phyloP scores from a whole-genome alignment of 306 rosid genomes.

The Trifolium repens region DNA sequence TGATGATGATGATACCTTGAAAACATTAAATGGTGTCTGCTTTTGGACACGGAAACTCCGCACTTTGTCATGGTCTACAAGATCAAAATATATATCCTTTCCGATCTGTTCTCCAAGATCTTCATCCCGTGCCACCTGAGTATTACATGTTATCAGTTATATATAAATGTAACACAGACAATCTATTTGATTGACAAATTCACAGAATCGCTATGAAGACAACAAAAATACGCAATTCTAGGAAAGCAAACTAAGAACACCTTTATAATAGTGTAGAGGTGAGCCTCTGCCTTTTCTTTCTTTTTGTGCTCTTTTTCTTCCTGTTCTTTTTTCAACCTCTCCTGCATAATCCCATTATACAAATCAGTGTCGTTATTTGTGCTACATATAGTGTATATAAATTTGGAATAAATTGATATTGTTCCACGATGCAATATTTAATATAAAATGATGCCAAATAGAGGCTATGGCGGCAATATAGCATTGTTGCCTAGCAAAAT shows the following conservation, averaged over 20 bases:
- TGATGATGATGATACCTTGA: constrained; percentile 64
- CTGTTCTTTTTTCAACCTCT: constrained; percentile 88
- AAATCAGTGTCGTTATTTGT: neutral
- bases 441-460: neutral
- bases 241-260: constrained; percentile 45
- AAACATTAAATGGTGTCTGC: constrained; percentile 65
- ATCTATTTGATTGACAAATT: constrained; percentile 19
- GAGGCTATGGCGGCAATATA: neutral
- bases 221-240: constrained; percentile 18
- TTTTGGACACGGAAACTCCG: constrained; percentile 84
- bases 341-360: constrained; percentile 53
- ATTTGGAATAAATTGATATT: neutral
- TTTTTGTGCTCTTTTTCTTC: constrained; percentile 90
- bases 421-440: neutral
- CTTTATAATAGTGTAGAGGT: constrained; percentile 86
- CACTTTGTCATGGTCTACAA: constrained; percentile 95
- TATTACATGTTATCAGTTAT: constrained; percentile 30
- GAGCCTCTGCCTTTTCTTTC: constrained; percentile 90
- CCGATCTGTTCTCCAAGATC: constrained; percentile 82
- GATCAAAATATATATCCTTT: constrained; percentile 87
- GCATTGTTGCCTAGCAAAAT: neutral
- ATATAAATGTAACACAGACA: neutral
- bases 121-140: constrained; percentile 84
- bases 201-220: constrained; percentile 10
- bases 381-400: neutral